phyloP scores from a whole-genome alignment of 352 stramenopile genomes.

The Phytophthora crassamura region DNA sequence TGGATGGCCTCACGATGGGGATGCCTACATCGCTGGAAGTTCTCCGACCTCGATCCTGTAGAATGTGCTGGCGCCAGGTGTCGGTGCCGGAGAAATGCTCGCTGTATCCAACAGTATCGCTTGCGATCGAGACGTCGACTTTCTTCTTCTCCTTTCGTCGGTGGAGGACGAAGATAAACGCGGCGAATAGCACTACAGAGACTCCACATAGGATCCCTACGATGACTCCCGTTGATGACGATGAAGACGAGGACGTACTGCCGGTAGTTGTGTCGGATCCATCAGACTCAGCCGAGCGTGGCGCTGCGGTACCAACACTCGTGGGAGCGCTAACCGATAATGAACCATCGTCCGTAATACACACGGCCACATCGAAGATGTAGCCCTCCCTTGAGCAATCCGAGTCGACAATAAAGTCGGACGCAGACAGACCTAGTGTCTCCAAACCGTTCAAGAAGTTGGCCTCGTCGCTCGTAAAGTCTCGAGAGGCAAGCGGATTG shows the following conservation, averaged over 20 bases:
- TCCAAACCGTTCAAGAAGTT: slow-evolving; percentile 41
- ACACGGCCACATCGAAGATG: slow-evolving; percentile 31
- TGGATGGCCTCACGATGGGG: slow-evolving; percentile 9
- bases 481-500: slow-evolving; percentile 42
- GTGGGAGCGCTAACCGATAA: slow-evolving; percentile 7
- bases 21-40: slow-evolving; percentile 13
- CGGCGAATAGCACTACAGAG: not conserved
- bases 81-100: slow-evolving; percentile 20
- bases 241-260: not conserved
- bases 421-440: slow-evolving; percentile 30
- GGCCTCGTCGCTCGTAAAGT: slow-evolving; percentile 44
- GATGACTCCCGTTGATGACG: slow-evolving; percentile 1
- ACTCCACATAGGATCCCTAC: slow-evolving; percentile 6
- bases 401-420: slow-evolving; percentile 36
- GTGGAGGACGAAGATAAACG: not conserved
- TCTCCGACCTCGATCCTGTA: slow-evolving; percentile 12
- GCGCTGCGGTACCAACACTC: not conserved
- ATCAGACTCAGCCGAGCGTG: not conserved
- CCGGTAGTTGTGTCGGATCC: slow-evolving; percentile 1
- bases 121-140: not conserved
- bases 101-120: slow-evolving; percentile 6
- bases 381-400: slow-evolving; percentile 18
- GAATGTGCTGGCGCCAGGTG: slow-evolving; percentile 8
- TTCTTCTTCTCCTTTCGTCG: slow-evolving; percentile 1
- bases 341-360: slow-evolving; percentile 28